phyloP scores from a whole-genome alignment of 768 basidiomycete species.

The Tremella yokohamensis region DNA sequence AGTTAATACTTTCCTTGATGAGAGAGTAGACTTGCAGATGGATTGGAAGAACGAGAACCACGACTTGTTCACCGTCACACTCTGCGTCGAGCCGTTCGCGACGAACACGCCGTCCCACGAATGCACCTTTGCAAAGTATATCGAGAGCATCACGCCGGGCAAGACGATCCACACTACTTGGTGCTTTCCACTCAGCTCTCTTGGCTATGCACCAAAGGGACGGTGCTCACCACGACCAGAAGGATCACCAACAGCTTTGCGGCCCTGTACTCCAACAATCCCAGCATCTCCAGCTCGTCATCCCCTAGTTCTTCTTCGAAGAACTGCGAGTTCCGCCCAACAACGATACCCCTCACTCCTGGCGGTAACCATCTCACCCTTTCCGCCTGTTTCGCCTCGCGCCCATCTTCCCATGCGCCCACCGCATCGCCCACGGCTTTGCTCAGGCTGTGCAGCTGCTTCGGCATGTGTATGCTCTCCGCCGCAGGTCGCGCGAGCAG shows the following conservation, averaged over 20 bases:
- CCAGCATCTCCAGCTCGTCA: conserved; percentile 23
- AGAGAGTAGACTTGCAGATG: conserved; percentile 5
- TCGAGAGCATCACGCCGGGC: conserved; percentile 13
- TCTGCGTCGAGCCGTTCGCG: conserved; percentile 12
- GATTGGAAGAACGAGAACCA: conserved; percentile 27
- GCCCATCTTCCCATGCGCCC: conserved; percentile 4
- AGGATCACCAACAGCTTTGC: conserved; percentile 13
- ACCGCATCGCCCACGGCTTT: background rate
- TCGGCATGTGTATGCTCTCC: conserved; percentile 9
- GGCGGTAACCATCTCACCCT: conserved; percentile 18
- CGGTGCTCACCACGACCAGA: conserved; percentile 10
- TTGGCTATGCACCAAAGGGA: background rate
- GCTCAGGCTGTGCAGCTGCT: background rate
- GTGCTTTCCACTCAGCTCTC: conserved; percentile 7
- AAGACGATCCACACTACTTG: conserved; percentile 15
- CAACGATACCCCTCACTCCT: conserved; percentile 16
- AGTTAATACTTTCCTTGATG: background rate
- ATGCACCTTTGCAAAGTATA: conserved; percentile 19
- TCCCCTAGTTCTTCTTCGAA: conserved; percentile 24
- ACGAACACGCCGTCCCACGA: conserved; percentile 15
- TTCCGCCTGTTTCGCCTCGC: conserved; percentile 11
- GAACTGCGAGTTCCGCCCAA: conserved; percentile 18
- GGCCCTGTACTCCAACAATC: conserved; percentile 20
- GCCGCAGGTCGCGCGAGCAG: background rate
- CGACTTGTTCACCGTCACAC: conserved; percentile 6